Conservation (phyloP, 1,284 basidiomycete genomes). For the Tausonia pullulans region DNA sequence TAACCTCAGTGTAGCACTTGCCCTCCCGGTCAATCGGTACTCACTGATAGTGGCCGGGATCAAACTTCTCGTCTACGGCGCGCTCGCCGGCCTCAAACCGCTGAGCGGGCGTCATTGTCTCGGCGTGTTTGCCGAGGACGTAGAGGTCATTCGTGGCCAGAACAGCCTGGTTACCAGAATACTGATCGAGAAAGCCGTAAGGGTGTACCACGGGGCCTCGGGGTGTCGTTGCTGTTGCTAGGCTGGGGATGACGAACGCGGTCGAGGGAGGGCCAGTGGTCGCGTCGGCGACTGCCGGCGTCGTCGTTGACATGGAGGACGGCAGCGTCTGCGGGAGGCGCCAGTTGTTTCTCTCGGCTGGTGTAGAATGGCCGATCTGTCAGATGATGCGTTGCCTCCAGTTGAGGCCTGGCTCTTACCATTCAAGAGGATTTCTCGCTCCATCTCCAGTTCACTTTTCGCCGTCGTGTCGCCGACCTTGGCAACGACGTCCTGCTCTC, state of each 20-base stretch:
- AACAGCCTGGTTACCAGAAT: conserved; percentile 41
- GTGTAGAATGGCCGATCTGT: background rate
- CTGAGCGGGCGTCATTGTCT: conserved; percentile 40
- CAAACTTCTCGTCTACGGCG: conserved; percentile 62
- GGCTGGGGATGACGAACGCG: background rate
- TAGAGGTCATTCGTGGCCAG: conserved; percentile 66
- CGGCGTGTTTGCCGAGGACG: conserved; percentile 56
- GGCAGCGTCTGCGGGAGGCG: conserved; percentile 52
- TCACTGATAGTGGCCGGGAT: conserved; percentile 68
- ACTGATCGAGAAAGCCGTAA: conserved; percentile 52
- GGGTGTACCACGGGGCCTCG: conserved; percentile 25
- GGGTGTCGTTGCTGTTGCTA: too few species aligned
- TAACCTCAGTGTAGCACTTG: background rate
- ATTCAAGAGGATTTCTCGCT: conserved; percentile 48
- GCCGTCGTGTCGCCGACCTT: conserved; percentile 19
- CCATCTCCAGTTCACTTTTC: conserved; percentile 38
- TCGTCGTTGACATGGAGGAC: conserved; percentile 21
- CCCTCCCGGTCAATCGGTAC: conserved; percentile 20
- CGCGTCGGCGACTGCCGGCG: conserved; percentile 25
- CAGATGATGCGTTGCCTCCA: background rate
- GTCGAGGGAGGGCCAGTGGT: conserved; percentile 28
- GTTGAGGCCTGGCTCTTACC: conserved; percentile 36
- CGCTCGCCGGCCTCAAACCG: conserved; percentile 42
- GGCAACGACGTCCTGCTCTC: background rate
- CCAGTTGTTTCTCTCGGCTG: conserved; percentile 66